Base-by-base conservation (phyloP, 495 filamentous ascomycete genomes). In the Chlorociboria aeruginascens region DNA sequence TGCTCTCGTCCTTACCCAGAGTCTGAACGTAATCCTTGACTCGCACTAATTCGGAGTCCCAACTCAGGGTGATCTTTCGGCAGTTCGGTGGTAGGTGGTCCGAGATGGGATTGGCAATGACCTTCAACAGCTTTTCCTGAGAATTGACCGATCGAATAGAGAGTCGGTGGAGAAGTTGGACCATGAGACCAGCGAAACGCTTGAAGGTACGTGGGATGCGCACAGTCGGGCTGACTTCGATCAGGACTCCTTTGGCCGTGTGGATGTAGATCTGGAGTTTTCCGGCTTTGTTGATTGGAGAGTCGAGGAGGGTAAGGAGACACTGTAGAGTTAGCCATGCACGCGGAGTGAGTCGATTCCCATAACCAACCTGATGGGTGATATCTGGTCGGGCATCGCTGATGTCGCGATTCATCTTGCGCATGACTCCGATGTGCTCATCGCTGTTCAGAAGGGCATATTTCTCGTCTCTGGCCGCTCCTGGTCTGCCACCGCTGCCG, bases 381-480 rank as follows among this genome's bases (percentile, higher is more conserved):
- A 98, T 98, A 67, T 98, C 92, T 9, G 92, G 92, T 44, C 92
- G 79, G 29, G 92, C 92, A 62, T 98, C 92, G 61, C 89, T 95
- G 57, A 98, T 98, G 59, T 98, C 92, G 42, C 92, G 72, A 67
- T 93, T 93, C 90, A 95, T 96, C 75, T 96, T 98, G 61, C 93
- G 83, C 86, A 97, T 92, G 52, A 96, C 82, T 43, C 92, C 93
- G 52, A 98, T 98, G 62, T 98, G 92, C 68, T 98, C 92, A 57
- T 98, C 92, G 63, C 89, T 95, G 73, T 98, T 98, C 54, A 98
- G 76, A 36, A 98, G 70, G 40, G 87, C 87, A 67, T 92, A 97
- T 61, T 96, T 96, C 56, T 97, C 92, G 55, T 95, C 89, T 17
- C 81, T 71, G 36, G 75, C 76, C 8, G 36, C 33, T 49, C 76